Evolutionary conservation across 805 yeast species (phyloP), one percentile per base, ranked within the genome.

Genomic region (Maudiozyma saulgeensis): DNA sequence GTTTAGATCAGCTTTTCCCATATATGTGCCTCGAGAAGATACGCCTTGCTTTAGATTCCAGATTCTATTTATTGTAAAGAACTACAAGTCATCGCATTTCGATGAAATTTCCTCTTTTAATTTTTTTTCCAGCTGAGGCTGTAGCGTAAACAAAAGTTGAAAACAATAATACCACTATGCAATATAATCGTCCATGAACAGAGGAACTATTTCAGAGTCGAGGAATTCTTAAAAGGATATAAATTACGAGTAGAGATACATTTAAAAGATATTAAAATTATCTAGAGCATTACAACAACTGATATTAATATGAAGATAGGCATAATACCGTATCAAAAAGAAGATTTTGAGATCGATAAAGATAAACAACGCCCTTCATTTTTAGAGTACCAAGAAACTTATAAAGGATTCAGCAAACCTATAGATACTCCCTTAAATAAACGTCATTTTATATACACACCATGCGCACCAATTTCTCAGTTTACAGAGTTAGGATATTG

Each of bases 391-490:
- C 56, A 57, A 15, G 49, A 50, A 28, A 53, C 59, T 2, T 57
- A 56, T 51, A 48, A 38, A 3, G 25, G 37, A 6, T 59, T 61
- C 34, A 50, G 52, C 15, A 61, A 55, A 51, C 63, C 68, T 9
- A 95, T 86, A n/a, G 96, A 89, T 49, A 78, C 81, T 46, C 96
- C 97, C 0, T 71, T 77, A 56, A 88, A 88, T 62, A 78, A 80
- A 56, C 68, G 93, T 46, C 91, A 95, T 1, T 91, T 82, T 69
- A 80, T 87, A 53, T 91, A 90, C 64, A 73, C 78, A 44, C 81
- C 89, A 15, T 87, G 96, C 60, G 74, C 82, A 3, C 89, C 95
- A 0, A 81, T 81, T 56, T 82, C 85, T 1, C 56, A 60, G 1
- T 75, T 87, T 49, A 64, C 68, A 2, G 74, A 82, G 12, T 68